These are phyloP conservation scores for Sphaceloma murrayae DNA, from an alignment of 2,329 filamentous ascomycete species.

Conservation along the genomic window DNA sequence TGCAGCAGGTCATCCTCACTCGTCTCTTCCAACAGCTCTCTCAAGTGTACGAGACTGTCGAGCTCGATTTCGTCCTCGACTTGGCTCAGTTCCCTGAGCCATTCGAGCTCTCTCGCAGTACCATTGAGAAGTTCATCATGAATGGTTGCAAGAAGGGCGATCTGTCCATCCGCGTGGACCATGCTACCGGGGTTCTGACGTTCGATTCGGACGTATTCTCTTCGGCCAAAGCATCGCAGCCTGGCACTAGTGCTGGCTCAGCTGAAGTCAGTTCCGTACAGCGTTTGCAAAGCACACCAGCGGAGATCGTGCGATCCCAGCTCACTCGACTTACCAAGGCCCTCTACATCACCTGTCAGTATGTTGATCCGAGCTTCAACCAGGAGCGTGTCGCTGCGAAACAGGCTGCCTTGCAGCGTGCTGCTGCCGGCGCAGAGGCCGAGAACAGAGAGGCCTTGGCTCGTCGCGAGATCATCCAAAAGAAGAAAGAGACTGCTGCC, in stretches of 20 bases:
- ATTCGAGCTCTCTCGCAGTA: constrained; percentile 81
- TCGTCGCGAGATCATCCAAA: constrained; percentile 84
- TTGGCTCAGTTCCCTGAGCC: constrained; percentile 94
- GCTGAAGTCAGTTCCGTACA: constrained; percentile 78
- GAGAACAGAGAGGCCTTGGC: constrained; percentile 79
- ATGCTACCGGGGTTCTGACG: constrained; percentile 86
- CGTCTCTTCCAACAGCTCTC: constrained; percentile 98
- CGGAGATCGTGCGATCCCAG: constrained; percentile 93
- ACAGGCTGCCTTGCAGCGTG: constrained; percentile 67
- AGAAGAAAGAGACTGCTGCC: constrained; percentile 92
- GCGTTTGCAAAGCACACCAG: constrained; percentile 91
- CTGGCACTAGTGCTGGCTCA: constrained; percentile 74
- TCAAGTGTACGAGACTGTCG: constrained; percentile 96
- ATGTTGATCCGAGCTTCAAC: constrained; percentile 85
- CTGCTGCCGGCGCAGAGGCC: constrained; percentile 79
- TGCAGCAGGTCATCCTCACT: constrained; percentile 97
- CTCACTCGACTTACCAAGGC: constrained; percentile 84
- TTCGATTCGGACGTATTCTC: constrained; percentile 99
- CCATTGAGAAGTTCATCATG: constrained; percentile 99
- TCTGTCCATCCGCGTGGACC: constrained; percentile 88
- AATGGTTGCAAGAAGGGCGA: constrained; percentile 99
- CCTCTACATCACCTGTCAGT: constrained; percentile 87
- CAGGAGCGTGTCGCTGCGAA: constrained; percentile 70
- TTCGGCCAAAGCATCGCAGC: constrained; percentile 82
- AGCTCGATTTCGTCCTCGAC: constrained; percentile 84